Percentiles rank a stretch among this genome's conserved stretches.
Evolutionary conservation across 805 yeast genomes (phyloP).

Genomic region (Kodamaea neixiangensis): DNA sequence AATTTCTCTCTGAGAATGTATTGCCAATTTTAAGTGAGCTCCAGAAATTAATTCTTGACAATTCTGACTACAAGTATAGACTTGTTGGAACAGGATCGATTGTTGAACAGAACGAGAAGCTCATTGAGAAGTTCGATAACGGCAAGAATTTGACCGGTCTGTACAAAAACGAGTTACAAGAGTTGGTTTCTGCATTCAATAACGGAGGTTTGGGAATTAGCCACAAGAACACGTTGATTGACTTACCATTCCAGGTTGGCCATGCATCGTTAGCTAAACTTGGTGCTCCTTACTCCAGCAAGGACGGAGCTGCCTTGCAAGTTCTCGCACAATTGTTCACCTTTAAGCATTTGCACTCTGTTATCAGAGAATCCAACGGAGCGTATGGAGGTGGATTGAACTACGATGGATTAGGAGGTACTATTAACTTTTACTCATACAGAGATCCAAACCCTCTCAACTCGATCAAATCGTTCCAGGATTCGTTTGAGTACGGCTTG

Average conservation of each 20-base stretch:
- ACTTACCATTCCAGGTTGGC: slow-evolving; percentile 86
- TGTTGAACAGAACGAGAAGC: slow-evolving; percentile 35
- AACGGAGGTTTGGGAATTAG: slow-evolving; percentile 14
- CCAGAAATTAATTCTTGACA: slow-evolving; percentile 44
- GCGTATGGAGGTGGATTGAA: slow-evolving; percentile 97
- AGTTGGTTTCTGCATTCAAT: slow-evolving; percentile 19
- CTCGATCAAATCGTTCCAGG: slow-evolving; percentile 61
- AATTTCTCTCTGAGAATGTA: slow-evolving; percentile 45
- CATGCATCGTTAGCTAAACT: slow-evolving; percentile 68
- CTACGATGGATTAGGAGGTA: slow-evolving; percentile 79
- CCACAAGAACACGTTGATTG: slow-evolving; percentile 45
- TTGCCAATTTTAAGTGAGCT: slow-evolving; percentile 65
- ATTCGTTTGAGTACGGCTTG: slow-evolving; percentile 32
- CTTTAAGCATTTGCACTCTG: slow-evolving; percentile 82
- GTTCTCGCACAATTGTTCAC: slow-evolving; percentile 78
- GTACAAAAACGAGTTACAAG: slow-evolving; percentile 10
- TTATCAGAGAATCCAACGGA: slow-evolving; percentile 93
- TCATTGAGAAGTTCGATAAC: slow-evolving; percentile 32
- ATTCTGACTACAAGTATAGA: slow-evolving; percentile 49
- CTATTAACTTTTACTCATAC: slow-evolving; percentile 82
- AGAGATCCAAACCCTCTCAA: slow-evolving; percentile 87
- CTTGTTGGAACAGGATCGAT: slow-evolving; percentile 58
- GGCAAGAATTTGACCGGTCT: neutral
- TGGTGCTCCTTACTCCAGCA: slow-evolving; percentile 66
- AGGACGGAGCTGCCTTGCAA: slow-evolving; percentile 85